Evolutionary conservation across 148 eudicot genomes (phyloP).

Genomic region (Nepenthes mirabilis): DNA sequence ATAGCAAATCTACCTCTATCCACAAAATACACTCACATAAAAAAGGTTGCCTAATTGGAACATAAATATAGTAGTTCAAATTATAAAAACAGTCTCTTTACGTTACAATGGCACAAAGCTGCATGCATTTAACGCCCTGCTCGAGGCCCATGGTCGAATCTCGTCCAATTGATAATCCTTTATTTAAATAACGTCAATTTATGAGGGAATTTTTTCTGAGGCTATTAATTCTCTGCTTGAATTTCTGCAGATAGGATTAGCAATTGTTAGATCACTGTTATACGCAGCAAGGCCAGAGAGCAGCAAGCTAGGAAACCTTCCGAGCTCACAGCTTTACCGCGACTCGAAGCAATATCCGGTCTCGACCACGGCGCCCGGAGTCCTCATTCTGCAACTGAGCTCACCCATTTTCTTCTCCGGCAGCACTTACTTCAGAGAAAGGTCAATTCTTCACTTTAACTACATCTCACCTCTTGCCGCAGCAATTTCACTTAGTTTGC

Average conservation of each 20-base stretch:
- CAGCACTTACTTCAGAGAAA: slow-evolving; percentile 54
- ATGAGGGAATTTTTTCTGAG: no score
- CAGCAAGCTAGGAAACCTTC: slow-evolving; percentile 60
- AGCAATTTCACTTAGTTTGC: no score
- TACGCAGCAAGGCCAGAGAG: slow-evolving; percentile 74
- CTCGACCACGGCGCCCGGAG: slow-evolving; percentile 31
- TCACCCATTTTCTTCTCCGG: slow-evolving; percentile 78
- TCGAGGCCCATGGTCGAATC: no score
- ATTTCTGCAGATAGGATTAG: slow-evolving; percentile 34
- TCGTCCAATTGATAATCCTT: no score
- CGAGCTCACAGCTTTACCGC: slow-evolving; percentile 38
- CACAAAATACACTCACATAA: no score
- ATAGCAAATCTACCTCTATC: no score
- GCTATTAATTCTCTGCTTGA: neutral
- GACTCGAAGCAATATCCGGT: slow-evolving; percentile 68
- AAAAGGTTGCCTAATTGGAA: no score
- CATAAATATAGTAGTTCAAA: no score
- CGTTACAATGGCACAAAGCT: no score
- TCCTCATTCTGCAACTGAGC: slow-evolving; percentile 57
- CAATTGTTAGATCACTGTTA: slow-evolving; percentile 53
- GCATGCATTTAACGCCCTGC: no score
- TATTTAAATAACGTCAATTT: no score
- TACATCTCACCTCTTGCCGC: neutral
- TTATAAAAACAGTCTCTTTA: no score
- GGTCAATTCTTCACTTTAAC: slow-evolving; percentile 17